Evolutionary conservation across 768 basidiomycete genomes (phyloP).

Genomic region (Tylopilus sp.): DNA sequence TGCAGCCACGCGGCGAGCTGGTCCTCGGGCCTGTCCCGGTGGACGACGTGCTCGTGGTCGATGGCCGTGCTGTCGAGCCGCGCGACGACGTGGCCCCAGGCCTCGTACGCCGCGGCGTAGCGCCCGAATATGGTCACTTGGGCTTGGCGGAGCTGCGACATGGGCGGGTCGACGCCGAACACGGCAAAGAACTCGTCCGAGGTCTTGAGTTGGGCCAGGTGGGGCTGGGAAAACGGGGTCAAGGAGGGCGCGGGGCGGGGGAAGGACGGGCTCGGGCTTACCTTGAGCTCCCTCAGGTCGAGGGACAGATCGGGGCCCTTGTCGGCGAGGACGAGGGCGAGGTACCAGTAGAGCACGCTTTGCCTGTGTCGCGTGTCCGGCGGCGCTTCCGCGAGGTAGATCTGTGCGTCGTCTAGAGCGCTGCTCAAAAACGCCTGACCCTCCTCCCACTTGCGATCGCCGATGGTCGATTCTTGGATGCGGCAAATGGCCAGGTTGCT

Average conservation of each 20-base stretch:
- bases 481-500: slow-evolving; percentile 51
- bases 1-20: slow-evolving; percentile 59
- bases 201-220: slow-evolving; percentile 41
- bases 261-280: slow-evolving; percentile 23
- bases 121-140: slow-evolving; percentile 48
- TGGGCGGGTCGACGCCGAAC: slow-evolving; percentile 44
- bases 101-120: slow-evolving; percentile 42
- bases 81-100: slow-evolving; percentile 45
- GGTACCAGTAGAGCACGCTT: slow-evolving; percentile 57
- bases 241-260: background rate
- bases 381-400: slow-evolving; percentile 52
- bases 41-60: slow-evolving; percentile 30
- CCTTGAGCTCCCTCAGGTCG: slow-evolving; percentile 51
- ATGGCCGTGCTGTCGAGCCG: slow-evolving; percentile 32
- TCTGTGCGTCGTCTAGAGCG: slow-evolving; percentile 57
- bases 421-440: slow-evolving; percentile 59
- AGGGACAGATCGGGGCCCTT: slow-evolving; percentile 47
- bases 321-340: slow-evolving; percentile 50
- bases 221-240: slow-evolving; percentile 27
- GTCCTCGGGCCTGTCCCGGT: slow-evolving; percentile 46
- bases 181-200: slow-evolving; percentile 51
- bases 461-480: slow-evolving; percentile 42
- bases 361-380: slow-evolving; percentile 62
- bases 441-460: slow-evolving; percentile 50
- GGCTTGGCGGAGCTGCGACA: slow-evolving; percentile 50